Evolutionary conservation across 495 filamentous ascomycete species (phyloP).

Genomic region (Penicillium mononematosum): DNA sequence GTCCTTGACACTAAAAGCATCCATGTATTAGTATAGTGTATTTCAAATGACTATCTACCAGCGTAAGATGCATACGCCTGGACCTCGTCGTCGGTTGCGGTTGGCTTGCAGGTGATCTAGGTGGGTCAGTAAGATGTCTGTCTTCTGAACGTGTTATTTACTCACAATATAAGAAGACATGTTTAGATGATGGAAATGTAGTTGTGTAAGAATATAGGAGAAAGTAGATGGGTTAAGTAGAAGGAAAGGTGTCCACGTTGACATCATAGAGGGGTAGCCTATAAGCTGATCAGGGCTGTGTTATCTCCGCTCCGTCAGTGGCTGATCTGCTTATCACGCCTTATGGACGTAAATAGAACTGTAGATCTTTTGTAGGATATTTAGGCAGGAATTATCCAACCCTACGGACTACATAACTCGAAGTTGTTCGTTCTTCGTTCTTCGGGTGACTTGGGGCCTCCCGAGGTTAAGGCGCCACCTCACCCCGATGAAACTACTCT

Average conservation of each 20-base stretch:
- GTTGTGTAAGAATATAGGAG: background rate
- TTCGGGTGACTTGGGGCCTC: too few relatives aligned
- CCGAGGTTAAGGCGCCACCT: too few relatives aligned
- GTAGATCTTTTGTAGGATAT: too few relatives aligned
- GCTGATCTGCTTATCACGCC: background rate
- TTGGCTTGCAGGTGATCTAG: slow-evolving; percentile 5
- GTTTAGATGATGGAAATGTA: background rate
- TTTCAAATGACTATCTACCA: background rate
- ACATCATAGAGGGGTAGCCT: slow-evolving; percentile 15
- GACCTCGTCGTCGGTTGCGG: slow-evolving; percentile 2
- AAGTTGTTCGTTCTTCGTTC: too few relatives aligned
- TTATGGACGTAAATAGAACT: too few relatives aligned
- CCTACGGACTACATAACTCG: too few relatives aligned
- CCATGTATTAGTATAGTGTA: background rate
- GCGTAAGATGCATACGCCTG: slow-evolving; percentile 1
- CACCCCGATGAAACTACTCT: background rate
- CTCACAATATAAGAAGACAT: slow-evolving; percentile 10
- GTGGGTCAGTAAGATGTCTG: background rate
- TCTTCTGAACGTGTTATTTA: background rate
- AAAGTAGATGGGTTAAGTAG: background rate
- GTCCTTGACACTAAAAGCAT: slow-evolving; percentile 2
- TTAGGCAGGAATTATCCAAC: too few relatives aligned
- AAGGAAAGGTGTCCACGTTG: background rate
- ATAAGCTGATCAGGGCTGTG: slow-evolving; percentile 6
- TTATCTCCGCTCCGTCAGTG: slow-evolving; percentile 1